Base-by-base conservation (phyloP, 495 filamentous ascomycete genomes). In the Talaromyces liani region DNA sequence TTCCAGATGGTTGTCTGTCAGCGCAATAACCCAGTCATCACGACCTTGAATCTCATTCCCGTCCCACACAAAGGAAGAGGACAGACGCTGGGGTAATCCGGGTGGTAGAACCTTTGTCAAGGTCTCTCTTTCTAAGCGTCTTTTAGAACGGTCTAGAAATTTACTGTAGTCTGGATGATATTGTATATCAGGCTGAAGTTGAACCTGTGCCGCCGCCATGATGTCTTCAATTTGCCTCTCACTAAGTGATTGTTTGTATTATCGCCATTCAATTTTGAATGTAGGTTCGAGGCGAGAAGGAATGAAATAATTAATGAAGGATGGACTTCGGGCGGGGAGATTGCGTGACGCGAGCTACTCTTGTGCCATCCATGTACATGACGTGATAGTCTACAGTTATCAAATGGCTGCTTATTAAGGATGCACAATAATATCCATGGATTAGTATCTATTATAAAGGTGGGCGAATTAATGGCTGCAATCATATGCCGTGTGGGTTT, bases 51-150 rank as follows among this genome's bases (percentile, higher is more conserved):
- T 66, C 27, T 77, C 79, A 51, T 78, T 71, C 1, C 83, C 83
- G 58, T 85, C 83, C 85, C 85, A 89, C 0, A 86, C 84, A 1
- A 87, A 71, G 2, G 78, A 69, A 0, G 80, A 82, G 0, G 67
- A 67, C 12, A 88, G 62, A 39, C 80, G 51, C 25, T 68, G 29
- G 12, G 85, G 85, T 63, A 83, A 87, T 0, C 79, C 81, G 2
- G 67, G 65, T 0, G 85, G 85, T 2, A 87, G 63, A 0, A 67
- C 72, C n/a, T 66, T 75, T 4, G 73, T 69, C 6, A 84, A 64
- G 6, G 66, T 62, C 36, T 81, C 79, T 0, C 71, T 75, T 39
- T 74, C 76, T 24, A 77, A 75, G 31, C 83, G 75, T n/a, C 73
- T 73, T 64, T 77, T 70, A 45, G 70, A 72, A 22, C 85, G 76